A percentile compares a stretch with the other conserved stretches of the same genome.
Evolutionary conservation across 768 basidiomycete species (phyloP).

Genomic region (Suillus spraguei): DNA sequence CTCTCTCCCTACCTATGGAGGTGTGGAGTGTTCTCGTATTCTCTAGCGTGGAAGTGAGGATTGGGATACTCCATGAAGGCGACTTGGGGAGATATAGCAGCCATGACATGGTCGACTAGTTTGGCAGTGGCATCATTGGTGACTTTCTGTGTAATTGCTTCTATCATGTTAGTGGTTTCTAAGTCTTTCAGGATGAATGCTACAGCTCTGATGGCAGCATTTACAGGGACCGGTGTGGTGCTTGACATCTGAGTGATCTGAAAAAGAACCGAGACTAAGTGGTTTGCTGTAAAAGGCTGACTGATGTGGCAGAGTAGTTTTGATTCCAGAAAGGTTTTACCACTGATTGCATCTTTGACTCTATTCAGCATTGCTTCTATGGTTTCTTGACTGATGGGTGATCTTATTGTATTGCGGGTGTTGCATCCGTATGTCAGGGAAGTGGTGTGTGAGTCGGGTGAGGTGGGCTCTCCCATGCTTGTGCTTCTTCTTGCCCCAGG

Average conservation of each 20-base stretch:
- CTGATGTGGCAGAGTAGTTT: background rate
- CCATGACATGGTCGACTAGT: background rate
- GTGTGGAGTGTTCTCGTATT: no score
- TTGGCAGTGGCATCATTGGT: background rate
- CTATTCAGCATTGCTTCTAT: background rate
- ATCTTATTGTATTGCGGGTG: no score
- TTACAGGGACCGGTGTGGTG: background rate
- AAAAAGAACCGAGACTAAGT: background rate
- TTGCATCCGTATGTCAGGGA: no score
- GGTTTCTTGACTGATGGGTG: no score
- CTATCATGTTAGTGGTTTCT: no score
- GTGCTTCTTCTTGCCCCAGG: no score
- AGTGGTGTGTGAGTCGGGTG: no score
- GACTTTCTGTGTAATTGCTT: no score
- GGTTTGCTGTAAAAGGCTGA: background rate
- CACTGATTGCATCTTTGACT: background rate
- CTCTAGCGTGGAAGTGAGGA: background rate
- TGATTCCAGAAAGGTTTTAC: background rate
- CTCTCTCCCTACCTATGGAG: no score
- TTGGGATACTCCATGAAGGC: background rate
- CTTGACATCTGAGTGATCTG: slow-evolving; percentile 5
- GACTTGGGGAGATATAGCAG: background rate
- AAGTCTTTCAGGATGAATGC: slow-evolving; percentile 1
- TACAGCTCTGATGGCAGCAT: background rate
- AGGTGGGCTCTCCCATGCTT: no score